Conservation (phyloP, 306 rosid species). For the Comarum palustre region DNA sequence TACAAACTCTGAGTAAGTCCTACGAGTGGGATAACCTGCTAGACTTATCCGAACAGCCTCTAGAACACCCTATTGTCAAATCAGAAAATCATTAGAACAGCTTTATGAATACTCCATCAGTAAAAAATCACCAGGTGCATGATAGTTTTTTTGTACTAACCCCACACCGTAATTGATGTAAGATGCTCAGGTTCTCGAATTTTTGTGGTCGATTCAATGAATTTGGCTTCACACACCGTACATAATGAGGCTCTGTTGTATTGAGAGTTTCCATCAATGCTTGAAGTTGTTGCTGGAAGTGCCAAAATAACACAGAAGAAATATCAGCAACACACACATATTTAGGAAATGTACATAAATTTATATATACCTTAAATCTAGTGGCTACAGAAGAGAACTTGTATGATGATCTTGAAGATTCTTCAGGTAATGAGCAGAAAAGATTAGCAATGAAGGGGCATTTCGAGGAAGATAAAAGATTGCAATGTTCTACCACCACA, state of each 20-base stretch:
- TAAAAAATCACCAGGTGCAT: background rate
- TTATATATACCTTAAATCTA: conserved; percentile 75
- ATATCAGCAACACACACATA: background rate
- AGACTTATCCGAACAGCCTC: conserved; percentile 98
- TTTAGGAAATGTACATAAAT: background rate
- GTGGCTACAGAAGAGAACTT: conserved; percentile 93
- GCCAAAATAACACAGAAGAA: background rate
- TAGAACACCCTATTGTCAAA: conserved; percentile 73
- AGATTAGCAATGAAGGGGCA: conserved; percentile 75
- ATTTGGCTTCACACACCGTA: conserved; percentile 96
- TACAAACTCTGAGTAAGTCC: conserved; percentile 78
- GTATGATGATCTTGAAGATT: conserved; percentile 89
- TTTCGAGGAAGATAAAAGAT: conserved; percentile 75
- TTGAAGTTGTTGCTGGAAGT: conserved; percentile 90
- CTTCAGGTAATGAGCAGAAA: conserved; percentile 63
- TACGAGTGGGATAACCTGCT: conserved; percentile 96
- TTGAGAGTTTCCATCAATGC: conserved; percentile 92
- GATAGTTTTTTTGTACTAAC: conserved; percentile 48
- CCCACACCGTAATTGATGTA: conserved; percentile 97
- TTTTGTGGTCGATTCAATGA: conserved; percentile 80
- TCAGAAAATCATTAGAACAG: background rate
- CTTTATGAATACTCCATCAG: background rate
- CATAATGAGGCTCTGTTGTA: conserved; percentile 88
- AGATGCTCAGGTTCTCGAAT: conserved; percentile 82
- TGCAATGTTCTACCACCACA: conserved; percentile 91